A percentile compares a stretch with the other conserved stretches of the same genome.
Conservation (phyloP, 441 rosid species). For the Jatropha multifida region DNA sequence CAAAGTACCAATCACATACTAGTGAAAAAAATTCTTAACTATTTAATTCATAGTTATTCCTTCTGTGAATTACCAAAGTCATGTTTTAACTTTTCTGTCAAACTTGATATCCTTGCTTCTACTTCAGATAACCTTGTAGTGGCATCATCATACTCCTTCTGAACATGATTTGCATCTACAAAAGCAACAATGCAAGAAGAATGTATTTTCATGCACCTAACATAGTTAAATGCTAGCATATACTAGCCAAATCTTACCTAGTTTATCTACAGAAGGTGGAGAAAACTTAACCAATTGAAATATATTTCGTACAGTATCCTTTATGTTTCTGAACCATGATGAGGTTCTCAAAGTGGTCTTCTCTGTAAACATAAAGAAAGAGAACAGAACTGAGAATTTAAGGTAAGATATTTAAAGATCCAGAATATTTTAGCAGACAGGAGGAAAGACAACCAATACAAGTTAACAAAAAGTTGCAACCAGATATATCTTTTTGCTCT, state of each 20-base stretch:
- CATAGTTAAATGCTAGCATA: background rate
- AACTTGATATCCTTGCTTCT: conserved; percentile 77
- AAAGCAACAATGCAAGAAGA: conserved; percentile 22
- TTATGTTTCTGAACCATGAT: conserved; percentile 92
- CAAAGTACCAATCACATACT: background rate
- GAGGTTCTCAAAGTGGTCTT: conserved; percentile 40
- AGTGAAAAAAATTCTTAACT: background rate
- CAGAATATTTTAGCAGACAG: background rate
- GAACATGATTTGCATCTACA: conserved; percentile 70
- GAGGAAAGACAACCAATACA: background rate
- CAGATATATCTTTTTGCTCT: conserved; percentile 9
- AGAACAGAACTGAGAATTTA: conserved; percentile 9
- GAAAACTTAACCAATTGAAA: conserved; percentile 70
- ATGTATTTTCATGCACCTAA: conserved; percentile 8
- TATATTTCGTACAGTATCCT: conserved; percentile 53
- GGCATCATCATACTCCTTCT: conserved; percentile 81
- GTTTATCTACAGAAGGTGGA: conserved; percentile 67
- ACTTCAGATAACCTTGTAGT: conserved; percentile 71
- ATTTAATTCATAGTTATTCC: background rate
- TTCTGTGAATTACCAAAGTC: conserved; percentile 61
- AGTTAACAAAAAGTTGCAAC: conserved; percentile 6
- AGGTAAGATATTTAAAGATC: background rate
- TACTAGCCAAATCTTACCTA: conserved; percentile 40
- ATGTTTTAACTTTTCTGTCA: conserved; percentile 74
- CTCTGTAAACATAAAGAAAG: conserved; percentile 35